Conservation (phyloP, 257 asterid genomes). For the Salvia hispanica region DNA sequence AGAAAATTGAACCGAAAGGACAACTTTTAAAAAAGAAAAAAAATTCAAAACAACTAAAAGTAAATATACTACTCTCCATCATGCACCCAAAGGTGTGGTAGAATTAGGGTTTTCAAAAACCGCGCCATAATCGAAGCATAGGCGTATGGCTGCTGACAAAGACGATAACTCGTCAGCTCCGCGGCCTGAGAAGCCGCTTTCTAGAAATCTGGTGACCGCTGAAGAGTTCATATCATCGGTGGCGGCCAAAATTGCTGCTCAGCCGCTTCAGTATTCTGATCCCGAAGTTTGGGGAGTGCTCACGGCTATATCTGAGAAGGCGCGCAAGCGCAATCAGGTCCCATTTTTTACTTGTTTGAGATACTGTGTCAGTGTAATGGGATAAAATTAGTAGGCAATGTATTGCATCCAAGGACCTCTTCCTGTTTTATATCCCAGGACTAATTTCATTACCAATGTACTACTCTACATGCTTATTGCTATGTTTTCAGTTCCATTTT, state of each 20-base stretch:
- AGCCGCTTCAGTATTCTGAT: conserved; percentile 79
- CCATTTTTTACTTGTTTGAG: conserved; percentile 2
- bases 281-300: conserved; percentile 95
- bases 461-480: too few relatives aligned
- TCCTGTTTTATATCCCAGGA: too few relatives aligned
- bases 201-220: conserved; percentile 37
- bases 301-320: conserved; percentile 89
- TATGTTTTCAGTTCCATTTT: too few relatives aligned
- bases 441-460: too few relatives aligned
- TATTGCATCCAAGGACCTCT: too few relatives aligned
- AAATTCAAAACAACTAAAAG: neutral
- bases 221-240: conserved; percentile 61
- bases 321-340: conserved; percentile 90
- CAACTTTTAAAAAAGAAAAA: neutral
- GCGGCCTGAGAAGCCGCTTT: conserved; percentile 34
- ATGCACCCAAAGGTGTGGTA: conserved; percentile 23
- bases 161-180: conserved; percentile 43
- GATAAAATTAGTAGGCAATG: too few relatives aligned
- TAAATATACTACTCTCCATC: conserved; percentile 12
- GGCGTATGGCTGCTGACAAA: conserved; percentile 50
- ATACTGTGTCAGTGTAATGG: neutral
- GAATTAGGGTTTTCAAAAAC: conserved; percentile 61
- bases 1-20: too few relatives aligned
- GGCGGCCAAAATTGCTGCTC: conserved; percentile 74
- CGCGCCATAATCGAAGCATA: conserved; percentile 49